These are phyloP conservation scores for Solanum bukasovii DNA, from an alignment of 257 asterid species.

Conservation along the genomic window DNA sequence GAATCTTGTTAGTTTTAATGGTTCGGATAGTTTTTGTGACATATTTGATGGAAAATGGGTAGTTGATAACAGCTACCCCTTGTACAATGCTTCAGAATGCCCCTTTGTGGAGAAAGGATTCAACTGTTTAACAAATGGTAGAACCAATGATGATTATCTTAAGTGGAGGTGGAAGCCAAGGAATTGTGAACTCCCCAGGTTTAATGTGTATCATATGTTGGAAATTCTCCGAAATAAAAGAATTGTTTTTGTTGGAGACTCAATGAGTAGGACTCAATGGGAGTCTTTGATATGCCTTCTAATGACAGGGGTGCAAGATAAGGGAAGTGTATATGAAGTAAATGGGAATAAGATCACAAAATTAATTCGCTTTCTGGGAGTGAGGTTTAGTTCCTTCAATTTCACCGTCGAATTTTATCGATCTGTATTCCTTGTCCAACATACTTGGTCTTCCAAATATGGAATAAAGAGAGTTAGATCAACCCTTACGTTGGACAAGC, in stretches of 20 bases:
- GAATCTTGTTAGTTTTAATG: constrained; percentile 17
- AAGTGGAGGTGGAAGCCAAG: constrained; percentile 83
- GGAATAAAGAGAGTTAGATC: constrained; percentile 59
- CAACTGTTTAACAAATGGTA: constrained; percentile 60
- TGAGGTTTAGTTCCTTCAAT: constrained; percentile 55
- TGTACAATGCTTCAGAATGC: constrained; percentile 68
- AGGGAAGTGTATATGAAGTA: constrained; percentile 57
- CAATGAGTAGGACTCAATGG: constrained; percentile 85
- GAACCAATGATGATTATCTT: constrained; percentile 46
- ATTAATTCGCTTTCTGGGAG: constrained; percentile 53
- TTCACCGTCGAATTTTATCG: constrained; percentile 60
- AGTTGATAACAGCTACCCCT: constrained; percentile 38
- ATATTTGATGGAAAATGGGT: constrained; percentile 65
- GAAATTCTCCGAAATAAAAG: constrained; percentile 41
- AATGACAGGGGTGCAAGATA: constrained; percentile 61
- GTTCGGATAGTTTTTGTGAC: constrained; percentile 29
- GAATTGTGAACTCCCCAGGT: constrained; percentile 46
- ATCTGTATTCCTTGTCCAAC: constrained; percentile 73
- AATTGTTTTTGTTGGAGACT: constrained; percentile 73
- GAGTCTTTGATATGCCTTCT: constrained; percentile 72
- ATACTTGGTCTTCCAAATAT: constrained; percentile 42
- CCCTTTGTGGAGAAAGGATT: constrained; percentile 73
- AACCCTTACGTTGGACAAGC: constrained; percentile 39
- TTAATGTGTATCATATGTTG: constrained; percentile 25
- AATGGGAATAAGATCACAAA: constrained; percentile 54